These are phyloP conservation scores for Fusarium lateritium DNA, from an alignment of 2,329 filamentous ascomycete species.

Conservation along the genomic window DNA sequence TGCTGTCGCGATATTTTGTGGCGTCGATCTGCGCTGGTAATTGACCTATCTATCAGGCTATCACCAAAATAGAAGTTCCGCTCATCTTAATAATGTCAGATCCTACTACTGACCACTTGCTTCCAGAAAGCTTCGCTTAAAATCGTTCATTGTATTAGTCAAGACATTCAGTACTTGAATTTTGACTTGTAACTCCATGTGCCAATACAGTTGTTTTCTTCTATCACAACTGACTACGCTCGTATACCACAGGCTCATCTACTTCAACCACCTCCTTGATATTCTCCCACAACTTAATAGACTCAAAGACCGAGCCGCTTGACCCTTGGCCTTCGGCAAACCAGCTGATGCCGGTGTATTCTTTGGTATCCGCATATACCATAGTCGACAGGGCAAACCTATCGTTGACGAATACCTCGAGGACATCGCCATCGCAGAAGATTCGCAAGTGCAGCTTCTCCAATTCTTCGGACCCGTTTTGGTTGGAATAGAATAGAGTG, in stretches of 20 bases:
- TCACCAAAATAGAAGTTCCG: too few relatives aligned
- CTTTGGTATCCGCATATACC: conserved; percentile 40
- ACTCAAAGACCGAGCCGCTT: conserved; percentile 36
- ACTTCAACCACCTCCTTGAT: conserved; percentile 31
- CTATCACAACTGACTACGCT: conserved; percentile 26
- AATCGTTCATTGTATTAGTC: too few relatives aligned
- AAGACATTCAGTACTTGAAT: too few relatives aligned
- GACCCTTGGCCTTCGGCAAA: conserved; percentile 38
- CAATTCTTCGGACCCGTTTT: conserved; percentile 24
- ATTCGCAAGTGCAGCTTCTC: conserved; percentile 45
- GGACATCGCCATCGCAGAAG: conserved; percentile 47
- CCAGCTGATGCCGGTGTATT: conserved; percentile 45
- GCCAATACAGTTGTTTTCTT: fast-evolving
- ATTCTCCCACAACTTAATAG: conserved; percentile 44
- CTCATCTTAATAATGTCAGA: too few relatives aligned
- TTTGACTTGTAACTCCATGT: not conserved
- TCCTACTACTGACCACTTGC: too few relatives aligned
- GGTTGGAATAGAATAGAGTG: conserved; percentile 58
- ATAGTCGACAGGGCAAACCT: conserved; percentile 49
- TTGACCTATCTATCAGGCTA: too few relatives aligned
- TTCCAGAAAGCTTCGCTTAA: too few relatives aligned
- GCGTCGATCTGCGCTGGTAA: too few relatives aligned
- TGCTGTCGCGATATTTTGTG: too few relatives aligned
- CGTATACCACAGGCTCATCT: conserved; percentile 27
- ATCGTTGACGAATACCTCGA: conserved; percentile 50